Evolutionary conservation across 2,329 filamentous ascomycete species (phyloP).

Genomic region (Hirsutella minnesotensis): DNA sequence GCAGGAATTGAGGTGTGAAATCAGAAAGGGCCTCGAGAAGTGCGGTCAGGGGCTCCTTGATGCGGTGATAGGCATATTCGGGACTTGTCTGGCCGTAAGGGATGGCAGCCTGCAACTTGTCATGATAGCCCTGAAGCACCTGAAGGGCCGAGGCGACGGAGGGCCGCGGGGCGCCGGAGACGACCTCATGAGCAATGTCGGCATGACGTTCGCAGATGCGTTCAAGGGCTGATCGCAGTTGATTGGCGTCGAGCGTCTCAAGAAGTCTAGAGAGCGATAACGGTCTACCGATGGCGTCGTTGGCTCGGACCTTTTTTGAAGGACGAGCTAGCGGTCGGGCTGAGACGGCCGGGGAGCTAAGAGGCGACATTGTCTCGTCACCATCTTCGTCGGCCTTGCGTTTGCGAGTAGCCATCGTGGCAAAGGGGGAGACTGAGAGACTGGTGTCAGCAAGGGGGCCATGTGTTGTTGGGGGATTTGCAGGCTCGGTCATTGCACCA

Average conservation of each 20-base stretch:
- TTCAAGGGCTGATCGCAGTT: constrained; percentile 77
- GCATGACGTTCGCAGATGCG: constrained; percentile 85
- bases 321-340: constrained; percentile 55
- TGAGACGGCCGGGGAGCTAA: constrained; percentile 65
- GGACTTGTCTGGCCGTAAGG: constrained; percentile 77
- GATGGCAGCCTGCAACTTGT: constrained; percentile 64
- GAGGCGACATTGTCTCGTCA: constrained; percentile 84
- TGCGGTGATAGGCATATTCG: constrained; percentile 90
- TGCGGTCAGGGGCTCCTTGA: constrained; percentile 67
- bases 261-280: constrained; percentile 60
- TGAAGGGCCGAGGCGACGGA: constrained; percentile 69
- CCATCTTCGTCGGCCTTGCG: constrained; percentile 74
- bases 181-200: constrained; percentile 73
- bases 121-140: constrained; percentile 73
- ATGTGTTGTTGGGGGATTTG: background rate
- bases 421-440: constrained; percentile 30
- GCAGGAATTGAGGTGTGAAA: constrained; percentile 91
- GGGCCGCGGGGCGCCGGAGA: constrained; percentile 74
- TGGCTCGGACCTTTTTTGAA: constrained; percentile 49
- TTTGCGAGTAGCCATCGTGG: constrained; percentile 53
- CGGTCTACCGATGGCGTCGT: constrained; percentile 52
- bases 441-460: constrained; percentile 8
- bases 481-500: background rate
- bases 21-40: constrained; percentile 85
- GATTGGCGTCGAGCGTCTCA: constrained; percentile 79